phyloP scores from a whole-genome alignment of 345 rosid species.

The Moringa oleifera region DNA sequence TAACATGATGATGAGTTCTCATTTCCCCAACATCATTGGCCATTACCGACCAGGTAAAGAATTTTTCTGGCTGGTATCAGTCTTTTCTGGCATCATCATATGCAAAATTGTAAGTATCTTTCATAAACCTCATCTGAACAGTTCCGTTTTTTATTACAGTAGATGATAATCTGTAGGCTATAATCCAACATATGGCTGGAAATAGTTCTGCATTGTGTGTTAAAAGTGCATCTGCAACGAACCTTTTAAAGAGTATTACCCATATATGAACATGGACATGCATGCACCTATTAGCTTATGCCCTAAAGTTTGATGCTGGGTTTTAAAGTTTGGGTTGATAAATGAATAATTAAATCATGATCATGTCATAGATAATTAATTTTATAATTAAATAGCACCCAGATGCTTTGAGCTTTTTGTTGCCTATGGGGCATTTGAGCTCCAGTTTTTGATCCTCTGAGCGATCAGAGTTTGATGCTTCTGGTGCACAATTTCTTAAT shows the following conservation, averaged over 20 bases:
- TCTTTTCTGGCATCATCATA: constrained; percentile 39
- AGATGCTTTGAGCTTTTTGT: background rate
- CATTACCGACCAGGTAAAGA: constrained; percentile 26
- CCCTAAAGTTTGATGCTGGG: too few species aligned
- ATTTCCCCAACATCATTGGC: constrained; percentile 8
- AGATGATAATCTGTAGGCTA: too few species aligned
- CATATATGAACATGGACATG: too few species aligned
- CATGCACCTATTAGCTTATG: too few species aligned
- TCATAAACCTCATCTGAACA: background rate
- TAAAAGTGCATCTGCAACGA: too few species aligned
- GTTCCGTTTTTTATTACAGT: background rate
- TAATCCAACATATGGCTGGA: too few species aligned
- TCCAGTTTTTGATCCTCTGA: background rate
- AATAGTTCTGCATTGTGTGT: too few species aligned
- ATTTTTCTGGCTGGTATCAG: constrained; percentile 27
- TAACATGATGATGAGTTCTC: constrained; percentile 10
- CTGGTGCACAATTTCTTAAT: background rate
- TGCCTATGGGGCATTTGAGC: background rate
- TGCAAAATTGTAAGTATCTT: constrained; percentile 42
- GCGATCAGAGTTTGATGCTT: background rate
- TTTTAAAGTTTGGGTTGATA: too few species aligned
- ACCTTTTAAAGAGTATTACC: too few species aligned
- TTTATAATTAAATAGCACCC: too few species aligned
- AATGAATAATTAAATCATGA: too few species aligned
- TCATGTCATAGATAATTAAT: too few species aligned